These are phyloP conservation scores for Syzygium grande DNA, from an alignment of 345 rosid species.

Conservation along the genomic window DNA sequence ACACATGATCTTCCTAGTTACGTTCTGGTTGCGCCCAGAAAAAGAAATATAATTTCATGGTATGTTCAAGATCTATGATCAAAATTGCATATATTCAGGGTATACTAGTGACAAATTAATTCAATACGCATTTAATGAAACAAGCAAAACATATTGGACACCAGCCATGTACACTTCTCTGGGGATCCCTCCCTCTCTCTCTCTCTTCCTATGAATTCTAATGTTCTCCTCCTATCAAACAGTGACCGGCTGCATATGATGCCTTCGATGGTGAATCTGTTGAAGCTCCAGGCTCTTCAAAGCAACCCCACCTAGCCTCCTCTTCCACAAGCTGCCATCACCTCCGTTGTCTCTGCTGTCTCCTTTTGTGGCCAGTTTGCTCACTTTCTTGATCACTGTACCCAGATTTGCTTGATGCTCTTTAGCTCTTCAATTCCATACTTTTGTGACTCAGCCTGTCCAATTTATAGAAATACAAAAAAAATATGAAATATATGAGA, in stretches of 20 bases:
- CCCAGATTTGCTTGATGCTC: too few relatives aligned
- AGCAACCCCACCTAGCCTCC: constrained; percentile 47
- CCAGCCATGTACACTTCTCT: not conserved
- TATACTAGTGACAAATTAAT: not conserved
- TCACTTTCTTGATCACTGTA: constrained; percentile 50
- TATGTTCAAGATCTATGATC: not conserved
- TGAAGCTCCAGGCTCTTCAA: constrained; percentile 48
- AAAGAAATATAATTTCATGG: not conserved
- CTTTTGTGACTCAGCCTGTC: too few relatives aligned
- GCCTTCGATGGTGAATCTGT: constrained; percentile 23
- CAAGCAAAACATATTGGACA: not conserved
- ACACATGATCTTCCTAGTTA: not conserved
- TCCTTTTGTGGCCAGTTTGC: constrained; percentile 7
- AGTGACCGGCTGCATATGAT: constrained; percentile 26
- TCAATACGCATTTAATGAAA: not conserved
- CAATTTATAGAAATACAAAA: too few relatives aligned
- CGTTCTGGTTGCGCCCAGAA: not conserved
- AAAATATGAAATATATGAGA: too few relatives aligned
- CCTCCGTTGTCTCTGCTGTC: constrained; percentile 6
- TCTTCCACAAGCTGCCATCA: constrained; percentile 43
- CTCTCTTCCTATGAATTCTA: not conserved
- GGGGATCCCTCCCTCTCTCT: not conserved
- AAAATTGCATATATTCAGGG: not conserved
- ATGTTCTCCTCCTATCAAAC: constrained; percentile 17
- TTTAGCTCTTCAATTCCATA: too few relatives aligned